These are phyloP conservation scores for Xylariaceae sp. DNA, from an alignment of 2,329 filamentous ascomycete species.

Conservation along the genomic window DNA sequence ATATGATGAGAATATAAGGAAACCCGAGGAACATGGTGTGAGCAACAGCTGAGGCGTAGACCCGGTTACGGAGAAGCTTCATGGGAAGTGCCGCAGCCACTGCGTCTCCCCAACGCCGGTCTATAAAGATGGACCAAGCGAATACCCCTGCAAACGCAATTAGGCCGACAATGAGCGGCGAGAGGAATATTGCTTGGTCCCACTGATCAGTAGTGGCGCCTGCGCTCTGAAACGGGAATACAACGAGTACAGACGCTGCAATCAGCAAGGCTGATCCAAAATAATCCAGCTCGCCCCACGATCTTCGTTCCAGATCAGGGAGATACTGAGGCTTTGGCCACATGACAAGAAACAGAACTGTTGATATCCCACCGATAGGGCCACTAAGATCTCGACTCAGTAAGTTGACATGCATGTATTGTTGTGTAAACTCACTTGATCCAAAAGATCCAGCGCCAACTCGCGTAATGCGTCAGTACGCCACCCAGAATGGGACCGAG, in stretches of 20 bases:
- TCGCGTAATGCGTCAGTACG: slow-evolving; percentile 43
- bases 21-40: slow-evolving; percentile 48
- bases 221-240: slow-evolving; percentile 53
- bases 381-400: slow-evolving; percentile 36
- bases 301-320: slow-evolving; percentile 34
- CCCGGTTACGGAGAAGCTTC: slow-evolving; percentile 42
- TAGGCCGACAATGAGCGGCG: slow-evolving; percentile 37
- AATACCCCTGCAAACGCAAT: slow-evolving; percentile 35
- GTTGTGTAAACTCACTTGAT: slow-evolving; percentile 45
- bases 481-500: slow-evolving; percentile 50
- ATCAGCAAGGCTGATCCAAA: slow-evolving; percentile 50
- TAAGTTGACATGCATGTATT: slow-evolving; percentile 13
- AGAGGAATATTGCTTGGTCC: slow-evolving; percentile 39
- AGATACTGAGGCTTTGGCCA: slow-evolving; percentile 46
- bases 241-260: slow-evolving; percentile 48
- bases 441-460: slow-evolving; percentile 55
- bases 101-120: slow-evolving; percentile 30
- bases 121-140: slow-evolving; percentile 36
- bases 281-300: slow-evolving; percentile 49
- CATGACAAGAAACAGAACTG: slow-evolving; percentile 42
- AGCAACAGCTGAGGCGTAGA: slow-evolving; percentile 40
- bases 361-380: slow-evolving; percentile 44
- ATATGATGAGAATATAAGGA: slow-evolving; percentile 45
- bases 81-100: slow-evolving; percentile 44
- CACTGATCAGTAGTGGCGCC: slow-evolving; percentile 38